Evolutionary conservation across 2,329 filamentous ascomycete species (phyloP).

Genomic region (Fusarium graminum): DNA sequence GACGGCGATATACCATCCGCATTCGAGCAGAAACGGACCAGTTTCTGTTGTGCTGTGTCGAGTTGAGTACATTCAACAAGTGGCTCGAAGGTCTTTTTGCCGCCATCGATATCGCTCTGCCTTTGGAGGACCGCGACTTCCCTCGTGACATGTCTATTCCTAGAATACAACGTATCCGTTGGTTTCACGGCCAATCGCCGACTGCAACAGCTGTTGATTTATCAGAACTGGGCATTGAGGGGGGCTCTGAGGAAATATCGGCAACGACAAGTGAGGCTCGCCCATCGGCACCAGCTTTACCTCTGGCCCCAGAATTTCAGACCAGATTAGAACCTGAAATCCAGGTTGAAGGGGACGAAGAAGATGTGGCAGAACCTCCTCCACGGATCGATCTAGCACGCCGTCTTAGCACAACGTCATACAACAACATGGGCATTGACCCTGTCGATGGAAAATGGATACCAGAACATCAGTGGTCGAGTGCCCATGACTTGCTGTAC

Average conservation of each 20-base stretch:
- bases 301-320: constrained; percentile 39
- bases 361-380: constrained; percentile 41
- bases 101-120: constrained; percentile 78
- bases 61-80: constrained; percentile 73
- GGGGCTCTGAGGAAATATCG: constrained; percentile 42
- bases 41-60: constrained; percentile 75
- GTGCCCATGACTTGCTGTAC: constrained; percentile 69
- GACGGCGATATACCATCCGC: constrained; percentile 76
- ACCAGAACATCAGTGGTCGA: constrained; percentile 67
- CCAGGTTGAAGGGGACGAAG: constrained; percentile 42
- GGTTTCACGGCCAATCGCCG: constrained; percentile 59
- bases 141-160: constrained; percentile 73
- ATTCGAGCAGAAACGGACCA: constrained; percentile 80
- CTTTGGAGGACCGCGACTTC: constrained; percentile 77
- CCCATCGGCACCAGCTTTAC: constrained; percentile 27
- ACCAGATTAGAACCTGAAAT: constrained; percentile 43
- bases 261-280: constrained; percentile 36
- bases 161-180: constrained; percentile 66
- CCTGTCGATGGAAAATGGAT: constrained; percentile 68
- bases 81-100: constrained; percentile 78
- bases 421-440: constrained; percentile 61
- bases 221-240: constrained; percentile 43
- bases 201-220: constrained; percentile 47
- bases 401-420: constrained; percentile 61
- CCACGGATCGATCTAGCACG: constrained; percentile 52